phyloP scores from a whole-genome alignment of 2,329 filamentous ascomycete species.

The Mollisiaceae sp. region DNA sequence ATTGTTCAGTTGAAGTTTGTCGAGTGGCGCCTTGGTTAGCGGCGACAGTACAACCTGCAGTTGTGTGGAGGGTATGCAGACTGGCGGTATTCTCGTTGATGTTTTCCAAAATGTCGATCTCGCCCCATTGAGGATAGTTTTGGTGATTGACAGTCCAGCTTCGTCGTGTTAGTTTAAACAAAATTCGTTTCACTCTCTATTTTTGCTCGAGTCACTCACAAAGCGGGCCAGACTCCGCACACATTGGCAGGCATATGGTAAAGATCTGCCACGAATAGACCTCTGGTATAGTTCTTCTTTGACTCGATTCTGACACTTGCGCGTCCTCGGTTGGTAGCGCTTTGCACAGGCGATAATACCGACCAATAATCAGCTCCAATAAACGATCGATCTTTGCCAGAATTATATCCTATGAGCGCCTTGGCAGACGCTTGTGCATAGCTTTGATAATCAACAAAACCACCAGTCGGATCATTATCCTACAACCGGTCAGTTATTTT shows the following conservation, averaged over 20 bases:
- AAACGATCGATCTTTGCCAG: constrained; percentile 57
- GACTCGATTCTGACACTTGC: constrained; percentile 70
- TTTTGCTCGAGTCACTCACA: constrained; percentile 30
- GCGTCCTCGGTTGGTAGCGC: constrained; percentile 47
- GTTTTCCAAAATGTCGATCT: constrained; percentile 70
- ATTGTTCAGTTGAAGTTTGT: constrained; percentile 13
- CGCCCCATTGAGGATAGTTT: constrained; percentile 66
- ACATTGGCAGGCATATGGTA: constrained; percentile 73
- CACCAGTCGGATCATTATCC: constrained; percentile 64
- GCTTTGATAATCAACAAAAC: constrained; percentile 67
- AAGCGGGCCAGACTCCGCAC: constrained; percentile 76
- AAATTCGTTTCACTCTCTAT: not conserved
- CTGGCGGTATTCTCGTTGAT: constrained; percentile 65
- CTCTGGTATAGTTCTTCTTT: constrained; percentile 65
- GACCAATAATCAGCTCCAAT: constrained; percentile 68
- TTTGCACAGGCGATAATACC: constrained; percentile 32
- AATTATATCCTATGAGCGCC: constrained; percentile 60
- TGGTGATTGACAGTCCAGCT: constrained; percentile 42
- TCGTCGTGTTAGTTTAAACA: not conserved
- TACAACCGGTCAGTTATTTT: constrained; percentile 10
- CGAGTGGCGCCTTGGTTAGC: constrained; percentile 30
- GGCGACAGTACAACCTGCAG: constrained; percentile 48
- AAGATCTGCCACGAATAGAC: constrained; percentile 73
- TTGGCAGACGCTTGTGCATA: constrained; percentile 54
- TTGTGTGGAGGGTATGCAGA: constrained; percentile 66